A percentile compares a stretch with the other conserved stretches of the same genome.
Conservation (phyloP, 495 filamentous ascomycete species). For the Xylaria nigripes region DNA sequence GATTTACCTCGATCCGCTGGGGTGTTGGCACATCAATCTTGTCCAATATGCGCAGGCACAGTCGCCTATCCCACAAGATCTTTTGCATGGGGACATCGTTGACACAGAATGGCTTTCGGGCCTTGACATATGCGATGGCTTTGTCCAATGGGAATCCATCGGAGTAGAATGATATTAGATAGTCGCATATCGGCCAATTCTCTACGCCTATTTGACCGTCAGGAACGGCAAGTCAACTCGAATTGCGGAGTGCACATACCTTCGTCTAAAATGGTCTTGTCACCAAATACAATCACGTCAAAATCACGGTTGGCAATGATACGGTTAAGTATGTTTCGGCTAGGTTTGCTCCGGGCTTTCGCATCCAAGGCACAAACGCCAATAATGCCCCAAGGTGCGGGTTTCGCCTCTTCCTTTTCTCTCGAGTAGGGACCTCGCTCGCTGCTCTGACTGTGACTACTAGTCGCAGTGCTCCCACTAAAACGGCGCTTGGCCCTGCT, state of each 20-base stretch:
- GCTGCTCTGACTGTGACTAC: conserved; percentile 58
- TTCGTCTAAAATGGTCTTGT: conserved; percentile 97
- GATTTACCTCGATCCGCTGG: conserved; percentile 81
- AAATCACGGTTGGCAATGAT: conserved; percentile 87
- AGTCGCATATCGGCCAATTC: conserved; percentile 77
- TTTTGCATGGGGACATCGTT: conserved; percentile 99
- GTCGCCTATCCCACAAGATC: conserved; percentile 88
- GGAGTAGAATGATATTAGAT: conserved; percentile 94
- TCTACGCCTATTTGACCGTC: conserved; percentile 46
- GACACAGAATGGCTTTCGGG: conserved; percentile 91
- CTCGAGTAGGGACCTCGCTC: conserved; percentile 38
- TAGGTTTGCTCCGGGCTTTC: conserved; percentile 94
- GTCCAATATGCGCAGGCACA: conserved; percentile 83
- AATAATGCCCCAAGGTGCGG: conserved; percentile 53
- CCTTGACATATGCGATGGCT: conserved; percentile 84
- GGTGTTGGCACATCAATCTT: conserved; percentile 83
- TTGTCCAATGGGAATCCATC: conserved; percentile 97
- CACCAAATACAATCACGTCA: conserved; percentile 93
- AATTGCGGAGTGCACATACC: conserved; percentile 33
- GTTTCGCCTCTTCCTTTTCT: conserved; percentile 44
- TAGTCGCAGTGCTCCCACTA: conserved; percentile 67
- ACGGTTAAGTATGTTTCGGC: conserved; percentile 86
- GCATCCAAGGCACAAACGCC: conserved; percentile 93
- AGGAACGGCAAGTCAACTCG: conserved; percentile 2
- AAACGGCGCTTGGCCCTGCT: conserved; percentile 66